Base-by-base conservation (phyloP, 164 flowering plant genomes). In the Berberis vulgaris region DNA sequence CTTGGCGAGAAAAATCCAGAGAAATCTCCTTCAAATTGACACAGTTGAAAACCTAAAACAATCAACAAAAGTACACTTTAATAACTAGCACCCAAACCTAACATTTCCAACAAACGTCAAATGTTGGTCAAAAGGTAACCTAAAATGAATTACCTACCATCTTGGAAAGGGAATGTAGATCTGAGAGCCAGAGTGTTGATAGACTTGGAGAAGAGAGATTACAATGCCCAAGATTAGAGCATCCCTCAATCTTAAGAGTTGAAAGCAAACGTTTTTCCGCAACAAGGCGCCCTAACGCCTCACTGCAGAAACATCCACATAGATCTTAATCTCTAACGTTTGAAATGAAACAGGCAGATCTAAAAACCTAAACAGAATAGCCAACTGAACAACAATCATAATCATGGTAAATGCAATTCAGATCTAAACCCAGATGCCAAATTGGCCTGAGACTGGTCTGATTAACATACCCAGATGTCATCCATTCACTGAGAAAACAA, bases 161-260 rank as follows among this genome's bases (percentile, higher is more conserved):
- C 86, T 85, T 91, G 49, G 97, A 82, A 7, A 91, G 83, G 13
- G 86, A 86, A 57, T 76, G 64, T 41, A 91, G 97, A 76, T 81
- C 87, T 40, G 99, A 91, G 57, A 95, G 92, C 96, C 97, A 95
- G 3, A 95, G 84, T 6, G 84, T 84, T 66, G 89, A 77, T 50
- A 95, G 80, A 76, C 89, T 85, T 42, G 85, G 75, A 43, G 99
- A 95, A 74, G 75, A 80, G 41, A 91, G 65, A 61, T 69, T 71
- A 67, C 89, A 70, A 45, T 80, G 77, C 26, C 98, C 96, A 55
- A 95, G 80, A 71, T 81, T 84, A 60, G 78, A 75, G 65, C 99
- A 91, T 26, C 97, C 92, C 77, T 91, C 97, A 82, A 95, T 84
- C 81, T 91, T 91, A 63, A 95, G 84, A 73, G 80, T 82, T 61